Conservation (phyloP, 192 early-diverging fungal species). For the Backusella parvicylindrica region DNA sequence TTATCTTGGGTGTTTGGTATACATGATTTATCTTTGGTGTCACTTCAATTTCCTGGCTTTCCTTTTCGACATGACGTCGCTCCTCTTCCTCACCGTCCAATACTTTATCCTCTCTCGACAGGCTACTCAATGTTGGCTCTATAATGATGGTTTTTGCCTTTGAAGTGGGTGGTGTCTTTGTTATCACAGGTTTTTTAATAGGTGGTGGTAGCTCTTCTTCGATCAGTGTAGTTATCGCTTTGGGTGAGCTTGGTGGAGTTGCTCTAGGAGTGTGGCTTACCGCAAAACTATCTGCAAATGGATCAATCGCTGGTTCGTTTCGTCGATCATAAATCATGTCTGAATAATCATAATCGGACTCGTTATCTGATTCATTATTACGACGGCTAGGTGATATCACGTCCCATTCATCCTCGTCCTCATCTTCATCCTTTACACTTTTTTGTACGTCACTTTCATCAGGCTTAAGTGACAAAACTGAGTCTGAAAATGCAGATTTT, state of each 20-base stretch:
- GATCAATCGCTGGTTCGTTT: neutral
- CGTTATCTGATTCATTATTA: neutral
- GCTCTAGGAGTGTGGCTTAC: neutral
- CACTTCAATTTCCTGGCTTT: neutral
- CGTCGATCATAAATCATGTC: slow-evolving; percentile 6
- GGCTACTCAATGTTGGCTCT: neutral
- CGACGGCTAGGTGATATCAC: neutral
- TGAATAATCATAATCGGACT: slow-evolving; percentile 7
- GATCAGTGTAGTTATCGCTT: neutral
- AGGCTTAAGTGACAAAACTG: slow-evolving; percentile 3
- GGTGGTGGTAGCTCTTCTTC: neutral
- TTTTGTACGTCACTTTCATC: slow-evolving; percentile 4
- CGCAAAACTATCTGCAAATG: slow-evolving; percentile 13
- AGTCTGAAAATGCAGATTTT: slow-evolving; percentile 4
- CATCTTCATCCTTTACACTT: neutral
- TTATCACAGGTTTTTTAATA: neutral
- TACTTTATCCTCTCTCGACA: neutral
- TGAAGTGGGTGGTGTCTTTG: neutral
- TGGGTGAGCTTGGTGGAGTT: neutral
- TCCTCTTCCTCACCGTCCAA: neutral
- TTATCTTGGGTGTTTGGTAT: neutral
- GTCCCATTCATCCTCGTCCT: slow-evolving; percentile 11
- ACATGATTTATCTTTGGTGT: neutral
- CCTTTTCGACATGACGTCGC: neutral
- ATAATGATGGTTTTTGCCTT: neutral